Base-by-base conservation (phyloP, 1,139 yeast species). In the Suhomyces ambrosiae region DNA sequence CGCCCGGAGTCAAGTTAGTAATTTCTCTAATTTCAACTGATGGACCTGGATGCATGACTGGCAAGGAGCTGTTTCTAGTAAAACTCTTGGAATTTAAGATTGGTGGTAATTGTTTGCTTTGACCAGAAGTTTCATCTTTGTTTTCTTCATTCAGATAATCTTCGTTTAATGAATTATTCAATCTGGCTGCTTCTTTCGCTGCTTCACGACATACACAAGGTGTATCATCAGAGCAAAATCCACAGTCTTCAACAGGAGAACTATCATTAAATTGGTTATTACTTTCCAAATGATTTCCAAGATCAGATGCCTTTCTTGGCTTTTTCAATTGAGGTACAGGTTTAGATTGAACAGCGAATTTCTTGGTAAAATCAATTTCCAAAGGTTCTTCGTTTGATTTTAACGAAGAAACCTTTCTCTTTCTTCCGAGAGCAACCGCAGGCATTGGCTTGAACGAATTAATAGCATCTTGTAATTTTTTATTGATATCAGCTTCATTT, bases 171-270 rank as follows among this genome's bases (percentile, higher is more conserved):
- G 63, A 49, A 25, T 56, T 54, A 33, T 59, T 62, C 33, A 71
- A 51, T 25, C 61, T 49, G 1, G 74, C 76, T 2, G 76, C 76
- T 48, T 80, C 86, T 49, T 74, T 74, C 1, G 83, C 89, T 7
- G 90, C 86, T 54, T 84, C 96, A 22, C 92, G 79, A 60, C 97
- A 90, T 3, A 90, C 86, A 63, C 97, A 90, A 4, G 95, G 94
- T 0, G 95, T 82, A 47, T 84, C 95, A 50, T 86, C 95, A 1
- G 95, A 80, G 56, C 97, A 90, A 61, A 90, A 90, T 1, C 97
- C 97, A 63, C 97, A 90, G 44, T 82, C 78, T 47, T 86, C 95
- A 40, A 80, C 77, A 3, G 86, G 83, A 1, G 82, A 73, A 27
- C 63, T 47, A 46, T 65, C 69, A 49, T 71, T 60, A 37, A 70